Base-by-base conservation (phyloP, 176 grass and related monocot species). In the Thinopyrum elongatum region DNA sequence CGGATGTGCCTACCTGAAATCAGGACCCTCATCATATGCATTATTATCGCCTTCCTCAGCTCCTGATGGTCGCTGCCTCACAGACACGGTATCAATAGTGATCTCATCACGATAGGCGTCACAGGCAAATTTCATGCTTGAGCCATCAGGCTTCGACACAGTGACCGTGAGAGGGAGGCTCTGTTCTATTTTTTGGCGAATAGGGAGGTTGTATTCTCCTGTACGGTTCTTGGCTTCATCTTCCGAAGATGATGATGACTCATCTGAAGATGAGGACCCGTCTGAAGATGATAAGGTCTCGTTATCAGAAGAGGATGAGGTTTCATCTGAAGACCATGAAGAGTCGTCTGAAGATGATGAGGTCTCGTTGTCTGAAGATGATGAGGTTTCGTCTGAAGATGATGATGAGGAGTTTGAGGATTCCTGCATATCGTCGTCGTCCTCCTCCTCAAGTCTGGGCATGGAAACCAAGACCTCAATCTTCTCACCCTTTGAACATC, bases 91-190 rank as follows among this genome's bases (percentile, higher is more conserved):
- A 31, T 98, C 92, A 1, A 98, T 95, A 19, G 81, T 38, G 22
- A 98, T 70, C 85, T 94, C 88, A 13, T 98, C 91, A 2, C 90
- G 90, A 76, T 92, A 95, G 7, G 90, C 96, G 4, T 90, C 92
- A 63, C 96, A 98, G 2, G 15, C 69, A 65, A 98, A 98, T 83
- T 95, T 88, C 83, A 95, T 68, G 27, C 53, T 79, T 2, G 86
- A 84, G 1, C 84, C 88, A 10, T 88, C 84, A 27, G 38, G 83
- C 81, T 98, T 98, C 11, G 91, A 85, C 17, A 98, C 34, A 12
- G 36, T 88, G 17, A 98, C 90, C 0, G 79, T 91, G 23, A 98
- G 83, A 22, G 93, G 90, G 27, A 98, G 17, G 8, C 3, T 44
- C 47, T 87, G 85, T 1, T 94, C 92, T 13, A 46, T 14, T 46